Evolutionary conservation across 495 filamentous ascomycete genomes (phyloP), one percentile per base, ranked within the genome.

Genomic region (Aspergillus indologenus): DNA sequence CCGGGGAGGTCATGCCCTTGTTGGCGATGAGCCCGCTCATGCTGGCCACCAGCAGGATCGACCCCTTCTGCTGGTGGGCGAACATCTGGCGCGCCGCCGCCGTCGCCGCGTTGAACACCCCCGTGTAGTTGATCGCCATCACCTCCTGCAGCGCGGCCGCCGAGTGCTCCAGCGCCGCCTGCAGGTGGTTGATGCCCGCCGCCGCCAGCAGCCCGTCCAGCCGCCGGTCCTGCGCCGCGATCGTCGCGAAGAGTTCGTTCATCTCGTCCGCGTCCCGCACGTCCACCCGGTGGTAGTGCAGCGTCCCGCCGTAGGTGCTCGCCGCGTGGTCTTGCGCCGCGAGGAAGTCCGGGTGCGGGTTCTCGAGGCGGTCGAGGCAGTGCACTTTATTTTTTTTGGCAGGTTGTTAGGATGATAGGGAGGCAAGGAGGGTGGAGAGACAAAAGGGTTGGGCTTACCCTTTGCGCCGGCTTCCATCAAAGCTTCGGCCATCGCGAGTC

Each of bases 21-120:
- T 93, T 95, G 17, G 90, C 90, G 56, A 95, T 79, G 6, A 85
- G 85, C 12, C 87, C 90, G 65, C 85, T 89, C 90, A 93, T 93
- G 59, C 82, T 86, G 9, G 85, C 90, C 57, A 93, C 87, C 45
- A 93, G 67, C 45, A 88, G 80, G 51, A 94, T 83, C 46, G 85
- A 89, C 5, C 89, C 90, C 63, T 71, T 74, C 34, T 70, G 67
- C 49, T 80, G 71, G 62, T 76, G 76, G 22, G 81, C 78, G 65
- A 90, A 81, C 88, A 93, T 92, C 71, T 91, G 83, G 24, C 80
- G 80, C 0, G 89, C 89, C 2, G 85, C 88, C 1, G 88, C 88
- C 64, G 90, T 88, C 22, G 90, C 88, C 1, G 86, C 87, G 80
- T 89, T 87, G 70, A 92, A 89, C 15, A 83, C 85, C 12, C 89